A percentile compares a stretch with the other conserved stretches of the same genome.
Conservation (phyloP, 2,329 filamentous ascomycete species). For the Lecanoromycetidae sp. region DNA sequence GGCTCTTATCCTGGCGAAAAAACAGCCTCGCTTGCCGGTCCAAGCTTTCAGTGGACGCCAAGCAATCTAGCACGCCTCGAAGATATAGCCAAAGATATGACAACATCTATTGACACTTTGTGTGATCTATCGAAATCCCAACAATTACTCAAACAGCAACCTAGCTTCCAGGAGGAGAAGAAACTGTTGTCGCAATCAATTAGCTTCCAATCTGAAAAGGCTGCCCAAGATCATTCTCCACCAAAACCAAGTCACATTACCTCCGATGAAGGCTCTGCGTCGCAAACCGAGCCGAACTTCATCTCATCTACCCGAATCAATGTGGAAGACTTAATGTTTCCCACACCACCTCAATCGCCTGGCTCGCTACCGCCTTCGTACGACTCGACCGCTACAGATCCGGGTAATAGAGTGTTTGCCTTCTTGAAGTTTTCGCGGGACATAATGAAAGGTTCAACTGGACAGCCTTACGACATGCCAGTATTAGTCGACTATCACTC, state of each 20-base stretch:
- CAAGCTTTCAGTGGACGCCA: constrained; percentile 19
- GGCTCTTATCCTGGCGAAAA: constrained; percentile 20
- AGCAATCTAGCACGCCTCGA: constrained; percentile 20
- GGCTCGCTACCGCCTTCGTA: constrained; percentile 16
- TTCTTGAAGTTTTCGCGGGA: constrained; percentile 1
- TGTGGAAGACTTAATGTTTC: constrained; percentile 10
- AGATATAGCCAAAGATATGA: constrained; percentile 45
- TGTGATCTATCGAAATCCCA: constrained; percentile 47
- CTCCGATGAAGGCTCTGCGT: not conserved
- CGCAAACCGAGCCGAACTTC: constrained; percentile 2
- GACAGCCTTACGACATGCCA: constrained; percentile 21
- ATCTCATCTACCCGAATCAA: constrained; percentile 13
- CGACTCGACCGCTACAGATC: constrained; percentile 14
- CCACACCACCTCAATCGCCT: not conserved
- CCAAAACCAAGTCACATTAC: not conserved
- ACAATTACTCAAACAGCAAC: constrained; percentile 4
- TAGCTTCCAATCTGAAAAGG: not conserved
- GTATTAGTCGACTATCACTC: constrained; percentile 35
- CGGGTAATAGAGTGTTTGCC: constrained; percentile 16
- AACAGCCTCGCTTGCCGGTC: constrained; percentile 22
- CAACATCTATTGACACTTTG: constrained; percentile 50
- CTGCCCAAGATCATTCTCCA: not conserved
- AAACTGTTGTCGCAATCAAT: not conserved
- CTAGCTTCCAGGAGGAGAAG: not conserved
- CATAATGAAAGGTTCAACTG: not conserved